These are phyloP conservation scores for Mycena filopes DNA, from an alignment of 768 basidiomycete species.

Conservation along the genomic window DNA sequence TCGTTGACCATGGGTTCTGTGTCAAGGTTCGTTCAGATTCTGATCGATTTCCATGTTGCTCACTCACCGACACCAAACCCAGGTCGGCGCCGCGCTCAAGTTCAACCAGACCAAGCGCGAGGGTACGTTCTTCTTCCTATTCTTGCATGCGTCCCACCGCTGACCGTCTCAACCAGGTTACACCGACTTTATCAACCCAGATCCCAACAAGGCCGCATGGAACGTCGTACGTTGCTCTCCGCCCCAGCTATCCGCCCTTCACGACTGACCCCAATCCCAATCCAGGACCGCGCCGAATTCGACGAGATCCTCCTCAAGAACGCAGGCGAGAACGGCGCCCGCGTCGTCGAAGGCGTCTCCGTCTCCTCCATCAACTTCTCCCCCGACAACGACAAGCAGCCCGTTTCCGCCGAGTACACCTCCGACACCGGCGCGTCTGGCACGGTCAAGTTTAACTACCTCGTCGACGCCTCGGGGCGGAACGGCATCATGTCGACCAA, in stretches of 20 bases:
- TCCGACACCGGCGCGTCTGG: slow-evolving; percentile 45
- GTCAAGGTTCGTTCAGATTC: slow-evolving; percentile 41
- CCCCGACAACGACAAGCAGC: slow-evolving; percentile 40
- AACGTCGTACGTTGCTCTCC: slow-evolving; percentile 69
- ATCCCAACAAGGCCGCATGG: slow-evolving; percentile 63
- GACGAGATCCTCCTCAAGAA: slow-evolving; percentile 69
- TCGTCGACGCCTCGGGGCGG: slow-evolving; percentile 76
- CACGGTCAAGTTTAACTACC: slow-evolving; percentile 64
- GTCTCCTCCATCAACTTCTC: slow-evolving; percentile 59
- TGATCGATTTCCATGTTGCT: background rate
- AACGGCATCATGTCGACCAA: slow-evolving; percentile 60
- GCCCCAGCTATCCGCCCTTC: too few species aligned
- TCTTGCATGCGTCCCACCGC: background rate
- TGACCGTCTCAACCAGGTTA: slow-evolving; percentile 44
- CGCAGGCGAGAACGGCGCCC: slow-evolving; percentile 56
- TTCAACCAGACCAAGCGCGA: slow-evolving; percentile 50
- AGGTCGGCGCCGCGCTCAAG: slow-evolving; percentile 55
- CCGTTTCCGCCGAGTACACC: slow-evolving; percentile 43
- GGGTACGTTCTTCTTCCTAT: slow-evolving; percentile 39
- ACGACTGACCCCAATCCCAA: too few species aligned
- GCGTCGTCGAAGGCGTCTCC: slow-evolving; percentile 58
- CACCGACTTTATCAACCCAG: slow-evolving; percentile 65
- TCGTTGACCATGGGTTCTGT: slow-evolving; percentile 44
- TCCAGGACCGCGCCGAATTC: slow-evolving; percentile 64
- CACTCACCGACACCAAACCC: background rate